These are phyloP conservation scores for Emmonsia crescens DNA, from an alignment of 2,329 filamentous ascomycete genomes.

Conservation along the genomic window DNA sequence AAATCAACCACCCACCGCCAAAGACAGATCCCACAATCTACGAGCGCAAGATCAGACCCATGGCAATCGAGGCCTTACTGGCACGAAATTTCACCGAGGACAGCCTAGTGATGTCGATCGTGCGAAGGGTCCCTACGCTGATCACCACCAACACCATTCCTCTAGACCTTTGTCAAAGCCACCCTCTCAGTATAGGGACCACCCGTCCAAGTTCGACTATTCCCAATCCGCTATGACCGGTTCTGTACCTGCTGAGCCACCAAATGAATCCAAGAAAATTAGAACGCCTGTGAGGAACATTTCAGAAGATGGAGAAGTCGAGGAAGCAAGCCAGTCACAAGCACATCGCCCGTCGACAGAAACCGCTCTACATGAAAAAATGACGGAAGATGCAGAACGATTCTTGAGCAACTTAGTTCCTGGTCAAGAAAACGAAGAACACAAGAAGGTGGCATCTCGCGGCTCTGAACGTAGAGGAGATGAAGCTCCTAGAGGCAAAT, in stretches of 20 bases:
- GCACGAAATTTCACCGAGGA: background rate
- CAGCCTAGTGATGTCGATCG: background rate
- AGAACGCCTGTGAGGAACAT: constrained; percentile 12
- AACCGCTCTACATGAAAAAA: constrained; percentile 17
- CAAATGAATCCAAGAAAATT: background rate
- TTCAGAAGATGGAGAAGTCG: constrained; percentile 31
- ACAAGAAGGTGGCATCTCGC: constrained; percentile 4
- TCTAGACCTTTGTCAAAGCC: background rate
- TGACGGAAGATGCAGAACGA: constrained; percentile 27
- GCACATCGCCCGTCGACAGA: constrained; percentile 3
- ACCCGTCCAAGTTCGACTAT: constrained; percentile 1
- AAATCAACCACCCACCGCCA: background rate
- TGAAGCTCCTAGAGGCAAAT: constrained; percentile 6
- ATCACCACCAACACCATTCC: constrained; percentile 2
- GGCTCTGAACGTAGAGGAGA: constrained; percentile 7
- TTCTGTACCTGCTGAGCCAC: background rate
- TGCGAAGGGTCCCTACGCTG: background rate
- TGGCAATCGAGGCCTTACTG: background rate
- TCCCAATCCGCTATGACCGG: background rate
- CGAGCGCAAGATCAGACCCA: background rate
- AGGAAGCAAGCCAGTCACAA: constrained; percentile 11
- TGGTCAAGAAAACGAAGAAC: constrained; percentile 11
- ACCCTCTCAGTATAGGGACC: constrained; percentile 1
- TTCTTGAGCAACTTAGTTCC: constrained; percentile 29
- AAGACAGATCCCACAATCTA: background rate